Evolutionary conservation across 371 early-diverging fungal species (phyloP).

Genomic region (Spiromyces aspiralis): DNA sequence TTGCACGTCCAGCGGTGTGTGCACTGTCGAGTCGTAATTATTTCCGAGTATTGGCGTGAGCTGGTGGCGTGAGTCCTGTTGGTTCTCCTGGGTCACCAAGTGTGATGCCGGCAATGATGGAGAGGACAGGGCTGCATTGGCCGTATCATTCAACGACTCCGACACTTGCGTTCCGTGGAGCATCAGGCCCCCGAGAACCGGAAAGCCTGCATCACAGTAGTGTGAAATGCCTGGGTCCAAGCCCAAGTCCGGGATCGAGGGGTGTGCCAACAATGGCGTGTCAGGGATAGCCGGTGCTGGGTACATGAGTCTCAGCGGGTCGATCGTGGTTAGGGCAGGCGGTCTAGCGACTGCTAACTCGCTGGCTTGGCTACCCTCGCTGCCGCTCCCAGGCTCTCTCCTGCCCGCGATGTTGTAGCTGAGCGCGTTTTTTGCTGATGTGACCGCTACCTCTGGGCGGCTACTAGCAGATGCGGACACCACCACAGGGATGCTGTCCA

Average conservation of each 20-base stretch:
- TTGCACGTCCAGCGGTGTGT: neutral
- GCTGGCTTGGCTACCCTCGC: neutral
- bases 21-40: too few species aligned
- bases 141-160: too few species aligned
- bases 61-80: neutral
- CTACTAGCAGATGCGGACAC: neutral
- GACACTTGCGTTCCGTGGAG: neutral
- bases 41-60: neutral
- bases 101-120: neutral
- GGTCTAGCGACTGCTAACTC: neutral
- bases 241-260: neutral
- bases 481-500: neutral
- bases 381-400: too few species aligned
- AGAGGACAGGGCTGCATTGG: too few species aligned
- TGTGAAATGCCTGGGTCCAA: neutral
- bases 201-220: neutral
- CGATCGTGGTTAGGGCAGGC: neutral
- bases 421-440: too few species aligned
- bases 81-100: neutral
- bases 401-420: neutral
- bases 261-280: neutral
- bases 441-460: neutral
- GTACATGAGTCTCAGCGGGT: neutral
- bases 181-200: neutral
- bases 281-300: neutral